phyloP scores from a whole-genome alignment of 2,329 filamentous ascomycete genomes.

The Lachnellula occidentalis region DNA sequence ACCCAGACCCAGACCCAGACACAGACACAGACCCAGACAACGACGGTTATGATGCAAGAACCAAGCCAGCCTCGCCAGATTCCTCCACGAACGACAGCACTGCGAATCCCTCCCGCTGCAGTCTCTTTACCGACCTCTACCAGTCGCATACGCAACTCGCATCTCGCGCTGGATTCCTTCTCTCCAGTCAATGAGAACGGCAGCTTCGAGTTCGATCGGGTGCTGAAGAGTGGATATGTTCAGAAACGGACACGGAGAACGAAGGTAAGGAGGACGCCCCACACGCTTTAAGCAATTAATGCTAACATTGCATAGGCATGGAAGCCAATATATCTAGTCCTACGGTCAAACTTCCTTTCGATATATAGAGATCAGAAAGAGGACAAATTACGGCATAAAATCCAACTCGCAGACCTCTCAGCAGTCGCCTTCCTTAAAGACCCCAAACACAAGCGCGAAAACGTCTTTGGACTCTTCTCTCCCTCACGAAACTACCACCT shows the following conservation, averaged over 20 bases:
- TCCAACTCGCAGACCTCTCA: conserved; percentile 83
- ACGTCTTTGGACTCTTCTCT: conserved; percentile 90
- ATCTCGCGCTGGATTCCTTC: conserved; percentile 57
- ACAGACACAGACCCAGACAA: not conserved
- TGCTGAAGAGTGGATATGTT: conserved; percentile 83
- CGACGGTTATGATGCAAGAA: conserved; percentile 6
- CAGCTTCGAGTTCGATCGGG: conserved; percentile 91
- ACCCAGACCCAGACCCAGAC: not conserved
- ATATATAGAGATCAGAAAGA: conserved; percentile 92
- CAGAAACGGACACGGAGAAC: conserved; percentile 90
- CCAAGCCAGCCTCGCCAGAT: conserved; percentile 24
- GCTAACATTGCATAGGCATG: conserved; percentile 56
- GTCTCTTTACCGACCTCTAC: conserved; percentile 20
- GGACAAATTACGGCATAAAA: conserved; percentile 80
- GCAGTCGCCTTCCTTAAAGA: conserved; percentile 86
- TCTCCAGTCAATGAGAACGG: conserved; percentile 92
- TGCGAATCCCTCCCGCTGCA: conserved; percentile 20
- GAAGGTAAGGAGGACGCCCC: conserved; percentile 52
- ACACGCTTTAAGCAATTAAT: not conserved
- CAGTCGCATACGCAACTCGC: conserved; percentile 30
- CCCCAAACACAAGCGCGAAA: conserved; percentile 76
- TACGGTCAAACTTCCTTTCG: conserved; percentile 83
- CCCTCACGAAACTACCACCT: conserved; percentile 89
- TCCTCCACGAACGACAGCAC: conserved; percentile 16
- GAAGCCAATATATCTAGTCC: conserved; percentile 84